Conservation (phyloP, 83 land plant species). For the Picea abies region DNA sequence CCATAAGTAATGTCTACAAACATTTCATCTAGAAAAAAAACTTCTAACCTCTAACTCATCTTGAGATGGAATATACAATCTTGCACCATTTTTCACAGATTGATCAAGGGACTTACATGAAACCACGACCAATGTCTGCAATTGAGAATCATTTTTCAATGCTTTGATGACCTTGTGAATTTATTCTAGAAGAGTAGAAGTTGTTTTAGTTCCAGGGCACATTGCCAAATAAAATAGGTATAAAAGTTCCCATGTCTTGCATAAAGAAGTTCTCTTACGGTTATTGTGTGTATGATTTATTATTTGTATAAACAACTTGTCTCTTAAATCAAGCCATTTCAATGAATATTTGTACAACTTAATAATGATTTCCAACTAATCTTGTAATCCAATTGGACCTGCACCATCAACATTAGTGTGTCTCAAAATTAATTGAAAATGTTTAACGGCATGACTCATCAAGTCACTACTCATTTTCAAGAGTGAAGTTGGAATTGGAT, state of each 20-base stretch:
- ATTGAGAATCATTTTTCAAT: conserved; percentile 24
- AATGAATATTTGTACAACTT: conserved; percentile 43
- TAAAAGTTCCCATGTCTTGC: conserved; percentile 51
- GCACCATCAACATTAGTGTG: conserved; percentile 33
- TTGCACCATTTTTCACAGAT: conserved; percentile 44
- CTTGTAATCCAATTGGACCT: conserved; percentile 24
- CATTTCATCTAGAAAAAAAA: conserved; percentile 50
- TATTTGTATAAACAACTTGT: conserved; percentile 48
- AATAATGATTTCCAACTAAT: conserved; percentile 23
- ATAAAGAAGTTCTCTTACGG: conserved; percentile 36
- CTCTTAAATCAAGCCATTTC: conserved; percentile 35
- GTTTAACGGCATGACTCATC: conserved; percentile 38
- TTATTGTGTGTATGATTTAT: conserved; percentile 48
- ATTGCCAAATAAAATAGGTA: conserved; percentile 53
- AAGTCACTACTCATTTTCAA: conserved; percentile 33
- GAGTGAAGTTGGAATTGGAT: conserved; percentile 41
- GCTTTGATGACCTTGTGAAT: conserved; percentile 43
- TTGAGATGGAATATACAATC: conserved; percentile 33
- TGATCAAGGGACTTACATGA: conserved; percentile 47
- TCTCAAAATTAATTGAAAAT: conserved; percentile 40
- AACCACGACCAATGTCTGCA: conserved; percentile 36
- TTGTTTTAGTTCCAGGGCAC: conserved; percentile 52
- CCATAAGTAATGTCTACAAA: conserved; percentile 56
- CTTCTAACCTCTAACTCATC: conserved; percentile 52
- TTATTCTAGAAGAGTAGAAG: conserved; percentile 41